A percentile compares a stretch with the other conserved stretches of the same genome.
These are phyloP conservation scores for Gentiana dahurica DNA, from an alignment of 257 asterid species.

Conservation along the genomic window DNA sequence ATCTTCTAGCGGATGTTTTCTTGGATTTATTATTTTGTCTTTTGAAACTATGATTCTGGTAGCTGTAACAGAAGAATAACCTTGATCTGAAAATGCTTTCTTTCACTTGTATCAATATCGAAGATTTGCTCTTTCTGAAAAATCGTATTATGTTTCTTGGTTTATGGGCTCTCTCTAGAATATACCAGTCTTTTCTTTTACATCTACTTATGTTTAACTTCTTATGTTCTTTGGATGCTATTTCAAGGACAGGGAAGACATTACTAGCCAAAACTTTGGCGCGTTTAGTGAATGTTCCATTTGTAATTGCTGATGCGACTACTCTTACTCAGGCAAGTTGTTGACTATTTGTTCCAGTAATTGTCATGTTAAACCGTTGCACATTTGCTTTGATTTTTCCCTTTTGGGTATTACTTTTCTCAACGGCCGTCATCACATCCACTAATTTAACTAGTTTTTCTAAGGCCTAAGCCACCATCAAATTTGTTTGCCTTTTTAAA, in stretches of 20 bases:
- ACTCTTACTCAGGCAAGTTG: slow-evolving; percentile 91
- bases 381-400: background rate
- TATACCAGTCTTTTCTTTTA: background rate
- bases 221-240: slow-evolving; percentile 32
- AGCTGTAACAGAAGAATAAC: too few species aligned
- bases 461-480: too few species aligned
- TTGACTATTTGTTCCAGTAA: slow-evolving; percentile 4
- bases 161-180: background rate
- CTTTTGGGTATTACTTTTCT: background rate
- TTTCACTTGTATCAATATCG: background rate
- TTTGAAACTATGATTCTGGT: too few species aligned
- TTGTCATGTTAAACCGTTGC: background rate
- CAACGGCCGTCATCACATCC: too few species aligned
- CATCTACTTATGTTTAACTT: slow-evolving; percentile 43
- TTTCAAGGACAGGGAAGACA: slow-evolving; percentile 98
- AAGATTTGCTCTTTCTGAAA: background rate
- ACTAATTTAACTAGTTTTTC: too few species aligned
- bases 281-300: slow-evolving; percentile 91
- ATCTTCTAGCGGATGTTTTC: too few species aligned
- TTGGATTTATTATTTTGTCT: too few species aligned
- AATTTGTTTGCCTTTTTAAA: too few species aligned
- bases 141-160: background rate
- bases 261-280: slow-evolving; percentile 98
- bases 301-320: slow-evolving; percentile 98
- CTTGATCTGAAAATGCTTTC: too few species aligned